These are phyloP conservation scores for Nicotiana benthamiana DNA, from an alignment of 257 asterid genomes.

Conservation along the genomic window DNA sequence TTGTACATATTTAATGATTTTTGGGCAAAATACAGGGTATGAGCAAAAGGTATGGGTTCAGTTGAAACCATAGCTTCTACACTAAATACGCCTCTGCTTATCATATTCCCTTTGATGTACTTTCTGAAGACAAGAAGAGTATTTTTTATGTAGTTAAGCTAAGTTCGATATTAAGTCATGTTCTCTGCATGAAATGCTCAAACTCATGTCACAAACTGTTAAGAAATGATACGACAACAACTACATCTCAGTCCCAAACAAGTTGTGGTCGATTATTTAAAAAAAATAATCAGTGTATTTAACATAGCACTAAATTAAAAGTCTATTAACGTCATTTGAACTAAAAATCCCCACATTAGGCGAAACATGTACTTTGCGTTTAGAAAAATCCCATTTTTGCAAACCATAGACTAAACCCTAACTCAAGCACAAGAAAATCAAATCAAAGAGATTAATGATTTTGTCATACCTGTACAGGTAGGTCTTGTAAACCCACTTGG, in stretches of 20 bases:
- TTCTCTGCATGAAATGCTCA: neutral
- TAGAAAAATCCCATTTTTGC: neutral
- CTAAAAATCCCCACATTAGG: neutral
- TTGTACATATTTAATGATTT: too few species aligned
- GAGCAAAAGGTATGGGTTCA: too few species aligned
- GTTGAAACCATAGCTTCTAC: too few species aligned
- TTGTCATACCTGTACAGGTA: slow-evolving; percentile 45
- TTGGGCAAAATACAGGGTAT: too few species aligned
- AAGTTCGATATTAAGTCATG: neutral
- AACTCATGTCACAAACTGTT: neutral
- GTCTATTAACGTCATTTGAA: neutral
- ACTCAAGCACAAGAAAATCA: neutral
- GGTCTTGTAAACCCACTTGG: slow-evolving; percentile 46
- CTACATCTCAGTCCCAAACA: too few species aligned
- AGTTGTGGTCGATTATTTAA: too few species aligned
- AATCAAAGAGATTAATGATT: neutral
- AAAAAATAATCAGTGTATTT: neutral
- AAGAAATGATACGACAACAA: neutral
- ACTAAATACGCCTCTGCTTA: too few species aligned
- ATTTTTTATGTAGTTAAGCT: neutral
- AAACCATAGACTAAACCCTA: neutral
- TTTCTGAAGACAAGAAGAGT: neutral
- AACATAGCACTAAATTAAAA: neutral
- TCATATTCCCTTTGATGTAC: neutral
- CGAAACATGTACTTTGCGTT: neutral